Base-by-base conservation (phyloP, 108 stramenopile species). In the Asterionellopsis glacialis region DNA sequence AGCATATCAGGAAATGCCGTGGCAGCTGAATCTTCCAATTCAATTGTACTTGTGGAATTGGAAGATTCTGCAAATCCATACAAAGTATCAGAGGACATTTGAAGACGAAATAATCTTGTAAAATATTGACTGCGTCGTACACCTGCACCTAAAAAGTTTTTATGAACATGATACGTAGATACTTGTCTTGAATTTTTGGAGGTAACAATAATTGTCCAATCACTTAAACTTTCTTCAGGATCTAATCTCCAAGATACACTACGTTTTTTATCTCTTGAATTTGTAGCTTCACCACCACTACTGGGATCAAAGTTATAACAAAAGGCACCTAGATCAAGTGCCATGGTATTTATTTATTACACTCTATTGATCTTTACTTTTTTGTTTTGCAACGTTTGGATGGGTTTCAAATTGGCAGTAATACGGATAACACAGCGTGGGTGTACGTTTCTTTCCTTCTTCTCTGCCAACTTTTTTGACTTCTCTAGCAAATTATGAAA, bases 161-260 rank as follows among this genome's bases (percentile, higher is more conserved):
- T 76, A 55, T 82, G 81, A 0, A 78, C 70, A 57, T 78, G 53
- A 59, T 78, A 82, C 9, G 42, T 55, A 14, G 57, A 26, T 33
- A 13, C n/a, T 57, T 19, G 19, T 44, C 57, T 18, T 24, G 26
- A 33, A 42, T 66, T 57, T 45, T 19, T 11, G 1, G 42, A 27
- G 11, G 50, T 57, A 1, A 74, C 63, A 18, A 57, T 41, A 24
- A 74, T 55, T 3, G 55, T 60, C 69, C 69, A 70, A 60, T 75
- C 74, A 45, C 69, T 70, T 40, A 53, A 70, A 52, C 62, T 70
- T 7, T 21, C 26, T 11, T 44, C 33, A n/a, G 59, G 54, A 57
- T 70, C 69, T 41, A 70, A 41, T 41, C 65, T 45, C 74, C 74
- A 75, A 51, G 57, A 59, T 22, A 68, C 14, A 23, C 21, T 25